Evolutionary conservation across 257 asterid species (phyloP).

Genomic region (Solanum piurae): DNA sequence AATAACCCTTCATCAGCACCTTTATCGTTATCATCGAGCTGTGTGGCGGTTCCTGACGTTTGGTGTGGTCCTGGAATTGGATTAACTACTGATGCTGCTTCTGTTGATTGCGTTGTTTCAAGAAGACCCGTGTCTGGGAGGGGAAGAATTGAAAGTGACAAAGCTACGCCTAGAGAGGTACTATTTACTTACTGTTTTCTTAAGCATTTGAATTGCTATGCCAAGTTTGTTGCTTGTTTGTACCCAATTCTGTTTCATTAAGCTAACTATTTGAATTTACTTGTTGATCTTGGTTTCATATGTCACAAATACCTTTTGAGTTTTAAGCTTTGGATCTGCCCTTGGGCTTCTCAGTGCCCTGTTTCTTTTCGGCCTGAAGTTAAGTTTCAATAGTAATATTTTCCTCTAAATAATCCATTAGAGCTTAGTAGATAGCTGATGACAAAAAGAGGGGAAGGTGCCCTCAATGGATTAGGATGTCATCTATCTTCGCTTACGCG

Average conservation of each 20-base stretch:
- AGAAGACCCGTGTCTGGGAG: conserved; percentile 49
- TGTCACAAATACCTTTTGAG: not conserved
- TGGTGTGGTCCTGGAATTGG: conserved; percentile 82
- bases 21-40: not conserved
- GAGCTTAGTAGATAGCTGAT: not conserved
- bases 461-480: not conserved
- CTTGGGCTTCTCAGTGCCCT: not conserved
- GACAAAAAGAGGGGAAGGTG: not conserved
- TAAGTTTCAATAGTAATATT: not conserved
- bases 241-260: not conserved
- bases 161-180: conserved; percentile 51
- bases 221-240: not conserved
- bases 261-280: not conserved
- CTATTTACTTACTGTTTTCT: not conserved
- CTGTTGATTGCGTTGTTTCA: conserved; percentile 83
- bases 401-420: not conserved
- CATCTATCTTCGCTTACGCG: not conserved
- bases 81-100: conserved; percentile 54
- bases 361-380: not conserved
- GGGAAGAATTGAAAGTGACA: conserved; percentile 49
- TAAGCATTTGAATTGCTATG: not conserved
- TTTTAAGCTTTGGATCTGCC: not conserved
- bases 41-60: conserved; percentile 56
- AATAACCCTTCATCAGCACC: not conserved
- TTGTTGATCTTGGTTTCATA: not conserved